Evolutionary conservation across 768 basidiomycete genomes (phyloP), one percentile per base, ranked within the genome.

Genomic region (Crepidotus variabilis): DNA sequence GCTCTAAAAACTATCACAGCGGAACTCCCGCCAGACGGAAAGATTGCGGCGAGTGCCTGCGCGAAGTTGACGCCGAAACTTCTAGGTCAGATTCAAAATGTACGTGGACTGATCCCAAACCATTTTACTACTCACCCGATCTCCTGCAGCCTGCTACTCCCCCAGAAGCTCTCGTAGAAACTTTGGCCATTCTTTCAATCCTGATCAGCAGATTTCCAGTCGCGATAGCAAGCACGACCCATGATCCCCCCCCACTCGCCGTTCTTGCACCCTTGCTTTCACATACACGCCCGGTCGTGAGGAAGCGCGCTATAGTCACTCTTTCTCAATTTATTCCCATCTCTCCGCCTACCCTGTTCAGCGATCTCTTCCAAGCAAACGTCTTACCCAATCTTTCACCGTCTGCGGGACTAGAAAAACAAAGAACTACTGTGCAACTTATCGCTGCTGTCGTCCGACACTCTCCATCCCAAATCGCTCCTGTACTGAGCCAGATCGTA

Each of bases 1-100:
- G 96, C 94, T 4, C 77, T 99, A 56, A 98, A 98, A 75, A 96
- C 94, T 2, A 94, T 98, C 62, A 94, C 94, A 3, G 82, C 88
- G 16, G 94, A 98, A 71, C 78, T 98, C 50, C 90, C 92, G 8
- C 82, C 84, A 5, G 90, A 90, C 60, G 87, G 90, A 52, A 87
- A 85, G 65, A 85, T 95, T 55, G 88, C 89, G 0, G 77, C 78
- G 1, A 86, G 86, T 43, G 90, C 90, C 33, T 93, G 92, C 64
- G 84, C 85, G 46, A 94, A 90, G 72, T 76, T 98, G 50, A 86
- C 90, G 1, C 90, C 93, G 7, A 90, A 90, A 67, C 77, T 97
- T 6, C 80, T 98, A 10, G 78, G 72, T 1, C 92, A 95, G 64
- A 78, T 96, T 16, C 76, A 85, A 50, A 90, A 84, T 64, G 95